Evolutionary conservation across 1,284 basidiomycete species (phyloP), one percentile per base, ranked within the genome.

Genomic region (Sanghuangporus sanghuang): DNA sequence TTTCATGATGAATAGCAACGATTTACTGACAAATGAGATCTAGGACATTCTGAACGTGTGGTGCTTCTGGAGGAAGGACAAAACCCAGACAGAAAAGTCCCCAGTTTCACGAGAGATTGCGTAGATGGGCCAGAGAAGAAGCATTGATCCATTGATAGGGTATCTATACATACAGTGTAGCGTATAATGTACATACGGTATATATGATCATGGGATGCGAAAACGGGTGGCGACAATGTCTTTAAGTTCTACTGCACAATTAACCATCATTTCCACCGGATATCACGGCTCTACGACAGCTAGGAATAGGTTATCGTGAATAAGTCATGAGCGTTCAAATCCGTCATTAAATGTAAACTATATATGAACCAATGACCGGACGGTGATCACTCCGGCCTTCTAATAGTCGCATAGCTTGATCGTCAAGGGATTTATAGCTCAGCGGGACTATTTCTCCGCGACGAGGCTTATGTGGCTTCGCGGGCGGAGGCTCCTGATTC

Each of bases 381-480:
- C 92, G 75, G 70, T 91, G 89, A 71, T 91, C 89, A 67, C 87
- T 90, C 57, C 87, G 80, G n/a, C 86, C 92, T 71, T 90, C 88
- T 39, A 94, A 71, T 57, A 81, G 76, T 60, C 85, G 79, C 90
- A 93, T 93, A 9, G 80, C 85, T 36, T 79, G 78, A 71, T 94
- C 92, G 68, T 92, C 89, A 49, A 94, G 76, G 18, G 88, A 90
- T 67, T 81, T 77, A 71, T 94, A 94, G 52, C 77, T 77, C 12
- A 93, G 72, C 71, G 90, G 91, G 2, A 85, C 74, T 3, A 92
- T 78, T 89, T 69, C 78, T 82, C 42, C 70, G 67, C 27, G 74
- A 75, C 16, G 74, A 72, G 46, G 77, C 76, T 14, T 70, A 66
- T 5, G 70, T 56, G 18, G 46, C n/a, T 12, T 38, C 2, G 39